Evolutionary conservation across 2,329 filamentous ascomycete genomes (phyloP), one percentile per base, ranked within the genome.

Genomic region (Tolypocladium nubicola): DNA sequence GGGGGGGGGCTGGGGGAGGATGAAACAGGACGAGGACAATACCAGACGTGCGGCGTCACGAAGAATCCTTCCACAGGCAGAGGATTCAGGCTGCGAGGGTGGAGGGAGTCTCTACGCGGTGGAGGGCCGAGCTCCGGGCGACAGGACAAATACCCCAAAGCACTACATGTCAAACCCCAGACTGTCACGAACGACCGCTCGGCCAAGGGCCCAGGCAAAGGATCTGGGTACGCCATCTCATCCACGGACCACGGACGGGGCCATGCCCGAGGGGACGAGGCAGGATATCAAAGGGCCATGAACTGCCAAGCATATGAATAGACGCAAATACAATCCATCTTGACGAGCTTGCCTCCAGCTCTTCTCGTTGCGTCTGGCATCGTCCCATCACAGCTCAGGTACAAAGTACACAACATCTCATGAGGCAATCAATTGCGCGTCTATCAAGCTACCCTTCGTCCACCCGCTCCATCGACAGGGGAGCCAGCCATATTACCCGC

Each of bases 401-500:
- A 33, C 7, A 7, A 30, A 37, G 30, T 33, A 33, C 7, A 7
- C 47, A 37, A 4, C 35, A 40, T 10, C 43, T 33, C 55, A 45
- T 47, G 43, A 50, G 23, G 33, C 35, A 58, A 57, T 56, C 56
- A 57, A 55, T 55, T 50, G 54, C 54, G 49, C 56, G 55, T 62
- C 61, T 62, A 62, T 62, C 40, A 53, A 53, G 54, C 60, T 61
- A 58, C 47, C 38, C 13, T 52, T 1, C 19, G 16, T 52, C 11
- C 47, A 21, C 30, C 47, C 47, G 30, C 47, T 33, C 30, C 47
- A 19, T 21, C 30, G 10, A 21, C 47, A 52, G 19, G 33, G 47
- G 30, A 52, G 47, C 30, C 47, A 13, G 19, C 26, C 30, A 37
- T 21, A 52, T 52, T 52, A 52, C 30, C 47, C 35, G 47, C 30